Evolutionary conservation across 441 rosid genomes (phyloP).

Genomic region (Melastoma candidum): DNA sequence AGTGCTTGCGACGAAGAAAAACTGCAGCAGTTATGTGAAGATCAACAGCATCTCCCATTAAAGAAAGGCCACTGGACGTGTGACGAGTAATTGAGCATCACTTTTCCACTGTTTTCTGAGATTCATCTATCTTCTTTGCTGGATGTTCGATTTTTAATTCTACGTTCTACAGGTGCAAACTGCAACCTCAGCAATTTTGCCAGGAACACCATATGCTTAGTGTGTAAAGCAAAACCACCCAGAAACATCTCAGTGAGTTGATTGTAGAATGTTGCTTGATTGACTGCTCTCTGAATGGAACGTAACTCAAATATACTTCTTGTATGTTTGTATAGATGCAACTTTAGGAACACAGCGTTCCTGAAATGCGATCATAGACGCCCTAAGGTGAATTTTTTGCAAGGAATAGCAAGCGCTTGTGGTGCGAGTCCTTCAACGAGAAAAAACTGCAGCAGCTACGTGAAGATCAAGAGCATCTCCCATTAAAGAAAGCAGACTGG

Average conservation of each 20-base stretch:
- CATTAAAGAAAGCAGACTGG: slow-evolving; percentile 91
- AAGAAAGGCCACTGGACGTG: slow-evolving; percentile 95
- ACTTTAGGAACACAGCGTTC: slow-evolving; percentile 66
- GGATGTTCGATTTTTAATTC: slow-evolving; percentile 5
- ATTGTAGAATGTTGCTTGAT: no score
- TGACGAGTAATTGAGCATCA: slow-evolving; percentile 33
- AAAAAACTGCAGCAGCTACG: slow-evolving; percentile 50
- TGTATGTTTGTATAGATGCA: slow-evolving; percentile 41
- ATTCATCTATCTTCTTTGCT: slow-evolving; percentile 3
- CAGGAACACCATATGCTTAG: slow-evolving; percentile 67
- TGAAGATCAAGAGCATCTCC: slow-evolving; percentile 62
- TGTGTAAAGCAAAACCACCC: no score
- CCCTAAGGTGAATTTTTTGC: slow-evolving; percentile 43
- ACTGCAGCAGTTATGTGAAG: slow-evolving; percentile 42
- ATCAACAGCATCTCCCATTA: slow-evolving; percentile 59
- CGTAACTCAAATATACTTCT: background rate
- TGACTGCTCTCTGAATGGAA: background rate
- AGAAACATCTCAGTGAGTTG: no score
- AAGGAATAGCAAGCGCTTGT: slow-evolving; percentile 64
- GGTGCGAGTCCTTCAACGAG: slow-evolving; percentile 43
- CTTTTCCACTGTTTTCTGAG: background rate
- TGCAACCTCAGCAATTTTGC: slow-evolving; percentile 79
- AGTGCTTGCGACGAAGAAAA: slow-evolving; percentile 62
- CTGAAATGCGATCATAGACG: slow-evolving; percentile 76
- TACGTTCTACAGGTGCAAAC: slow-evolving; percentile 41